Base-by-base conservation (phyloP, 495 filamentous ascomycete species). In the Astrocystis sublimbata region DNA sequence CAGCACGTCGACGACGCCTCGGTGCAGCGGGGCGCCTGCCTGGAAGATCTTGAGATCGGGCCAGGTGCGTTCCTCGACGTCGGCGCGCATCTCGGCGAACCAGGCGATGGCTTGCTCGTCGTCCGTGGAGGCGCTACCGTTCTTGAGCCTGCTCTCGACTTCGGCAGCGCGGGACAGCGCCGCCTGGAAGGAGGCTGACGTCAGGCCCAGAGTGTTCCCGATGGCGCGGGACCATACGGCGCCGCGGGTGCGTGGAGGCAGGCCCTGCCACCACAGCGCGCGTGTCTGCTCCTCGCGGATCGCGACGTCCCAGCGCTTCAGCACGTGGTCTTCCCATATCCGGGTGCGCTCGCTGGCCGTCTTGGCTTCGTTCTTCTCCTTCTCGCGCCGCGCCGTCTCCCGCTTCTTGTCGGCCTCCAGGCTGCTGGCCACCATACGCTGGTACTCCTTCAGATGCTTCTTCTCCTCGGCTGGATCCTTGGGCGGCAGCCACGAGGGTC, bases 391-490 rank as follows among this genome's bases (percentile, higher is more conserved):
- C 30, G 80, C 75, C 8, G 75, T 77, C 55, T 87, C 79, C 10
- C 79, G 77, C 45, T 80, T 84, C 46, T 80, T 78, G 24, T 86
- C 83, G 45, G 88, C 84, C 75, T 96, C 92, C 33, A 85, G 76
- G 49, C 91, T 89, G 56, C 84, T 82, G 0, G 86, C 86, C 90
- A 97, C 96, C 90, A 98, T 98, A 68, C 81, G 85, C 72, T 96
- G 89, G 68, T 96, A 98, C 73, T 98, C 90, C 69, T 84, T 93
- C 57, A 98, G 65, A 70, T 98, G 94, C 58, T 86, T 88, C 72
- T 86, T 93, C 75, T 98, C 94, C 73, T 98, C 94, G 50, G 89
- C 91, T 26, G 90, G 92, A 62, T 91, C 87, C 75, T 98, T 98
- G 0, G 94, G 94, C 6, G 94, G 94, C 15, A 98, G 79, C 94